Evolutionary conservation across 805 yeast genomes (phyloP), one percentile per base, ranked within the genome.

Genomic region (Yarrowia deformans): DNA sequence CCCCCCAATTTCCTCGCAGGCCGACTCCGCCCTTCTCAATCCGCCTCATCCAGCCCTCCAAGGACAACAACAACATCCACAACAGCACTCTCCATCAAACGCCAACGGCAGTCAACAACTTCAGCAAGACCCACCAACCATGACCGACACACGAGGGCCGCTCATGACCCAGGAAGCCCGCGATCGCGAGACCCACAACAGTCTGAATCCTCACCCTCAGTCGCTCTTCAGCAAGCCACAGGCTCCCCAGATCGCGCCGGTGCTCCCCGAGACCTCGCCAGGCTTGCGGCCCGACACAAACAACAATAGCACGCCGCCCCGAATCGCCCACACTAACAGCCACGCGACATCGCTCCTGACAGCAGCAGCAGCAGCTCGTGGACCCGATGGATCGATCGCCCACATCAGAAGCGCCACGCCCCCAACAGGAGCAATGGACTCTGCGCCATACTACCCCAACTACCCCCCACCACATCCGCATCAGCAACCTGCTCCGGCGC

Each of bases 171-270:
- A n/a, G 12, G 63, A 56, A 14, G 32, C 46, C 16, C 46, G 48
- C 19, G 37, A 40, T 16, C 46, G 46, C n/a, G 61, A 55, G 8
- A 18, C 13, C 32, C 48, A 19, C 13, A 7, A 8, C 46, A 43
- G 49, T 19, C 60, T 39, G 13, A 29, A 18, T 34, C 48, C 49
- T 2, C 43, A 16, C 8, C 40, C 50, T 6, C 66, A 43, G 32
- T 60, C 66, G 52, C 42, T 60, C 9, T 60, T 60, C 42, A 60
- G 35, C 52, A 60, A 60, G 14, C 52, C 66, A 1, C 66, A 23
- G 29, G 29, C 29, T 23, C 29, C 29, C 29, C 29, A 60, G 52
- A 56, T 42, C 46, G 48, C 63, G 1, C 48, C 63, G 5, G 52
- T 32, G 1, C 14, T 32, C 6, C 7, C 42, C 10, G 52, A 60